phyloP scores from a whole-genome alignment of 345 rosid genomes.

The Clarkia xantiana region DNA sequence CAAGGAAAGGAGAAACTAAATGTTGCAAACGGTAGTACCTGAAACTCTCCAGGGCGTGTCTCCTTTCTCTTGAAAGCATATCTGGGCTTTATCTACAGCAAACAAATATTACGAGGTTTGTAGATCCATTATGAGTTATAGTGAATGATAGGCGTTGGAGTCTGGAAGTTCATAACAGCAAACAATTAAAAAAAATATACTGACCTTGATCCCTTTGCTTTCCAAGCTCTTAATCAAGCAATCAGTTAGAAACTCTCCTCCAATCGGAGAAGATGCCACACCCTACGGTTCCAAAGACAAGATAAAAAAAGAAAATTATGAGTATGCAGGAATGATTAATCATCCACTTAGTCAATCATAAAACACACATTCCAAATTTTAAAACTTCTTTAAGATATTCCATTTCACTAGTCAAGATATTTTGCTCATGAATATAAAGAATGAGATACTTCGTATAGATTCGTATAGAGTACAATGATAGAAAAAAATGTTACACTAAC shows the following conservation, averaged over 20 bases:
- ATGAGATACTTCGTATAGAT: no score
- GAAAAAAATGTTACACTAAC: no score
- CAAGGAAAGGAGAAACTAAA: conserved; percentile 4
- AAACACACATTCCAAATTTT: no score
- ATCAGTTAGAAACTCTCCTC: conserved; percentile 90
- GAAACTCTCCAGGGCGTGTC: conserved; percentile 75
- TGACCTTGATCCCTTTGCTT: conserved; percentile 79
- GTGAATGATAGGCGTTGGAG: no score
- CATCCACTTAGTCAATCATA: no score
- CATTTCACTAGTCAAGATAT: no score
- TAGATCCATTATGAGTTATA: background rate
- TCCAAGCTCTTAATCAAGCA: conserved; percentile 95
- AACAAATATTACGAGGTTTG: conserved; percentile 9
- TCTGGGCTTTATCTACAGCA: conserved; percentile 80
- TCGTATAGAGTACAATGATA: no score
- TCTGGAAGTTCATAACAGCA: background rate
- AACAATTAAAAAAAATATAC: conserved; percentile 8
- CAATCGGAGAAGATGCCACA: conserved; percentile 68
- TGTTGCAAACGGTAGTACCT: conserved; percentile 24
- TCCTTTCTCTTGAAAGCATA: conserved; percentile 98
- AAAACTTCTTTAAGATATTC: no score
- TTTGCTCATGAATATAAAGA: no score
- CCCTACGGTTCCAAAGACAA: conserved; percentile 30
- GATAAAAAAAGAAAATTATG: background rate
- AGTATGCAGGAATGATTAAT: background rate